Evolutionary conservation across 176 grass and related monocot genomes (phyloP), one percentile per base, ranked within the genome.

Genomic region (Bothriochloa decipiens): DNA sequence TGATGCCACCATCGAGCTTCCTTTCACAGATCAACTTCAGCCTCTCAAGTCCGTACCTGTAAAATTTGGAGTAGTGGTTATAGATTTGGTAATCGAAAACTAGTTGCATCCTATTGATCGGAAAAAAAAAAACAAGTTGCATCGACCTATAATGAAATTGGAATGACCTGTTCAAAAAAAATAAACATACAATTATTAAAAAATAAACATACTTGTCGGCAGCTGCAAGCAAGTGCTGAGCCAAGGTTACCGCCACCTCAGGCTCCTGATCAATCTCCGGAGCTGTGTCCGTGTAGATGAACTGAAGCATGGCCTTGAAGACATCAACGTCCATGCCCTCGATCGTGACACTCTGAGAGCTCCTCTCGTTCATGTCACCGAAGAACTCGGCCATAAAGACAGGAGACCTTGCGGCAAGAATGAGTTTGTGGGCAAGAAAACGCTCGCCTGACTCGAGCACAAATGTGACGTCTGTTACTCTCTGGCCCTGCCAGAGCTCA

Each of bases 1-100:
- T n/a, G 15, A 89, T 55, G 58, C 67, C 73, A 14, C 25, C 23
- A 26, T 46, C 40, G 12, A 91, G 65, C 86, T 78, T 85, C 17
- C 70, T 45, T 39, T 83, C 86, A 29, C 89, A 91, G 3, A 94
- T 87, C 4, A 82, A 1, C 78, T 87, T 94, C 13, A 94, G 89
- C 68, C 75, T 84, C 3, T 87, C 86, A 20, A 94, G 50, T 0
- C 74, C 80, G 25, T 91, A 94, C 25, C 40, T 42, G 8, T 4
- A 9, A 42, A 42, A 42, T 42, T 10, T 42, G 40, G 33, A 35
- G 33, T 35, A 4, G 33, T 35, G 1, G 4, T 1, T 35, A 4
- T 35, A 35, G 4, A 35, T 4, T 1, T 35, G 3, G 33, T 35
- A 35, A 35, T 35, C n/a, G n/a, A n/a, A n/a, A n/a, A n/a, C 4